A percentile compares a stretch with the other conserved stretches of the same genome.
Conservation (phyloP, 805 yeast species). For the Sungouiozyma intestinalis region DNA sequence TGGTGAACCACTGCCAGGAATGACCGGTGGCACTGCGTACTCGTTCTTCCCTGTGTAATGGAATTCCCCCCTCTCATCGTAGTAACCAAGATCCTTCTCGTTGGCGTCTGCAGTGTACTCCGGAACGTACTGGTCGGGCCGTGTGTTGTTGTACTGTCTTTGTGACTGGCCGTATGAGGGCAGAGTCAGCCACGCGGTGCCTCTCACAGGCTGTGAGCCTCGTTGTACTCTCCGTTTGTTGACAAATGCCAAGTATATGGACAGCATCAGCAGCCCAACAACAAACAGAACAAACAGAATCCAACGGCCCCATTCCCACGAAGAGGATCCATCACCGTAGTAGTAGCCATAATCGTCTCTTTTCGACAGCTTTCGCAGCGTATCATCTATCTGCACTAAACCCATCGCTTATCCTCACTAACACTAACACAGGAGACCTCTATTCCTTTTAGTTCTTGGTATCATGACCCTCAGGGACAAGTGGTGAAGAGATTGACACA, state of each 20-base stretch:
- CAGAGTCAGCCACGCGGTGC: conserved; percentile 51
- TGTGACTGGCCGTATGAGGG: conserved; percentile 62
- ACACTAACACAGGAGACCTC: not conserved
- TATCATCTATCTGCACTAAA: not conserved
- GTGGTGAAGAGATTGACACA: too few species aligned
- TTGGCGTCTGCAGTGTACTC: conserved; percentile 53
- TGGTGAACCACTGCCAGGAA: not conserved
- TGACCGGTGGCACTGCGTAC: not conserved
- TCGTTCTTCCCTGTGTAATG: conserved; percentile 25
- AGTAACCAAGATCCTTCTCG: conserved; percentile 65
- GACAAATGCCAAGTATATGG: conserved; percentile 2
- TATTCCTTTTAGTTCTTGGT: too few species aligned
- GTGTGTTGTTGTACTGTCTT: conserved; percentile 33
- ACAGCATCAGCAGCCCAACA: conserved; percentile 4
- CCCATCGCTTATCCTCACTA: not conserved
- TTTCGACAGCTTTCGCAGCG: not conserved
- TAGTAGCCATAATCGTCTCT: not conserved
- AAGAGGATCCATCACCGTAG: not conserved
- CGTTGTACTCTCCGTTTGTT: conserved; percentile 8
- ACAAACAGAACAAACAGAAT: conserved; percentile 17
- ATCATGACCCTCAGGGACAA: too few species aligned
- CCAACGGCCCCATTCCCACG: conserved; percentile 28
- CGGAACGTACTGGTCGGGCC: conserved; percentile 46
- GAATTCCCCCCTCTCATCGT: conserved; percentile 49
- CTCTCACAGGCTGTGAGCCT: conserved; percentile 45